phyloP scores from a whole-genome alignment of 331 rosid species.

The Acacia concinna region DNA sequence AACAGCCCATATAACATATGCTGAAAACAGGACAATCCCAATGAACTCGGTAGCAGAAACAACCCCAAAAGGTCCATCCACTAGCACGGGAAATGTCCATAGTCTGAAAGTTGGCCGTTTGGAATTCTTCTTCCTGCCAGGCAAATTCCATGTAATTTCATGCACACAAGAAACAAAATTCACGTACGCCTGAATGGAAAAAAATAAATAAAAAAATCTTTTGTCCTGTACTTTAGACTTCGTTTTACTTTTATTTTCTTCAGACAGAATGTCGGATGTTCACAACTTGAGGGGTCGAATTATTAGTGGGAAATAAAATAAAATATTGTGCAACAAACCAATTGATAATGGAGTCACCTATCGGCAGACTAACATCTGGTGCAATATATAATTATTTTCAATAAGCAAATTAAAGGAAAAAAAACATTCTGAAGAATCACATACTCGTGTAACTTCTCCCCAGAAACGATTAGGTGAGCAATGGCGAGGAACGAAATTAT shows the following conservation, averaged over 20 bases:
- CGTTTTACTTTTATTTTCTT: background rate
- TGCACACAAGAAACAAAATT: too few species aligned
- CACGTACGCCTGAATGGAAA: background rate
- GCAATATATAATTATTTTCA: background rate
- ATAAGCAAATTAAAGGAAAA: background rate
- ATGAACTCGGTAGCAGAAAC: slow-evolving; percentile 77
- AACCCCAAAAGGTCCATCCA: slow-evolving; percentile 82
- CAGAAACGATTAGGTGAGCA: slow-evolving; percentile 51
- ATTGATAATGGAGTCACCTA: background rate
- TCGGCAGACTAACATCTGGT: background rate
- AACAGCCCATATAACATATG: slow-evolving; percentile 67
- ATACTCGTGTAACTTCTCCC: slow-evolving; percentile 55
- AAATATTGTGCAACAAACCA: background rate
- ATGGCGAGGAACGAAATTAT: slow-evolving; percentile 65
- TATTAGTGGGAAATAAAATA: background rate
- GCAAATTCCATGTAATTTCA: slow-evolving; percentile 9
- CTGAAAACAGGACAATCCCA: slow-evolving; percentile 61
- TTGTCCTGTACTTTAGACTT: background rate
- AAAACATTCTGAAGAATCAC: slow-evolving; percentile 19
- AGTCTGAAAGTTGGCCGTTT: slow-evolving; percentile 55
- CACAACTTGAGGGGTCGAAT: background rate
- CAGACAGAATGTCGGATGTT: background rate
- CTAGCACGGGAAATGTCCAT: slow-evolving; percentile 83
- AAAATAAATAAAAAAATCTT: background rate
- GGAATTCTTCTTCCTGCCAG: slow-evolving; percentile 55